A percentile compares a stretch with the other conserved stretches of the same genome.
These are phyloP conservation scores for Xylariaceae sp. DNA, from an alignment of 2,329 filamentous ascomycete species.

Conservation along the genomic window DNA sequence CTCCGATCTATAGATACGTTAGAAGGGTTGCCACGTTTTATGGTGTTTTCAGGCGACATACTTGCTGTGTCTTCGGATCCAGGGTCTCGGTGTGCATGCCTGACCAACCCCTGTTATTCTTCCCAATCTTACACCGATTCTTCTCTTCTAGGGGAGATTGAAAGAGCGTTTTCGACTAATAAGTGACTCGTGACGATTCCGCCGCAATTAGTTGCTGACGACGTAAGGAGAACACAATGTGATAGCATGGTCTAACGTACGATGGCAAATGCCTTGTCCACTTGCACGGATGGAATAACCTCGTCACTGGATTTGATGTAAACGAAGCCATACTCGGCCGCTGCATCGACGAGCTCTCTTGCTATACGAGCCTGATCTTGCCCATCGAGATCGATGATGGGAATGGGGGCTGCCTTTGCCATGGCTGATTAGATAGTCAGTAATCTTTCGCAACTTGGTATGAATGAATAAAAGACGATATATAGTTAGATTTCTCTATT, in stretches of 20 bases:
- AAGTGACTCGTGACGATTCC: background rate
- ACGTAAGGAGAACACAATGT: background rate
- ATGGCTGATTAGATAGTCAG: conserved; percentile 13
- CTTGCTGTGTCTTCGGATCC: conserved; percentile 76
- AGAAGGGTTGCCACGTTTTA: background rate
- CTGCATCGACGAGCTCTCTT: conserved; percentile 70
- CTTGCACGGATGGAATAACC: conserved; percentile 60
- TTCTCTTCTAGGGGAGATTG: conserved; percentile 66
- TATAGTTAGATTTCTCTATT: too few species aligned
- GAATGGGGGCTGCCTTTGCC: conserved; percentile 50
- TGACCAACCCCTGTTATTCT: conserved; percentile 83
- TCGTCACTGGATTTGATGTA: conserved; percentile 73
- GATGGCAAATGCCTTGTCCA: conserved; percentile 68
- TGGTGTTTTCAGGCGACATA: conserved; percentile 35
- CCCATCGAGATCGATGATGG: conserved; percentile 74
- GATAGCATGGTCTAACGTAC: conserved; percentile 42
- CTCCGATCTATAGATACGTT: conserved; percentile 54
- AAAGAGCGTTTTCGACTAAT: conserved; percentile 68
- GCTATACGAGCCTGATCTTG: conserved; percentile 52
- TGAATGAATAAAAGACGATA: background rate
- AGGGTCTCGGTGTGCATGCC: conserved; percentile 83
- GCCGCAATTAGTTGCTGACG: background rate
- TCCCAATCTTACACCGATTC: conserved; percentile 65
- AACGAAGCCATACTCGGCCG: conserved; percentile 78
- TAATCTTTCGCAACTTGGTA: background rate